These are phyloP conservation scores for Cadophora sp. DNA, from an alignment of 2,329 filamentous ascomycete species.

Conservation along the genomic window DNA sequence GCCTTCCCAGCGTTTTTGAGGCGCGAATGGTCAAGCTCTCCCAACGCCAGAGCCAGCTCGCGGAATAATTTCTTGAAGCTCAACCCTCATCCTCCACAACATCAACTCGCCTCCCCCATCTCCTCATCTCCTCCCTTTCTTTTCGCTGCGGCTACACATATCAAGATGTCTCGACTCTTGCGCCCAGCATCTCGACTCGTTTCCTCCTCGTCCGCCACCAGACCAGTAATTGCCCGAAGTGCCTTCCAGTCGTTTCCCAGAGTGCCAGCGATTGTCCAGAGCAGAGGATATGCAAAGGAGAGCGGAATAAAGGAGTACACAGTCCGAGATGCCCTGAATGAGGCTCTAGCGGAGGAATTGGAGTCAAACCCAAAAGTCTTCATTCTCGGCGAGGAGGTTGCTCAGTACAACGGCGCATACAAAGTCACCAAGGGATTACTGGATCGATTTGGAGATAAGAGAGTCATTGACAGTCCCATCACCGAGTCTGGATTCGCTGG, in stretches of 20 bases:
- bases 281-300: slow-evolving; percentile 45
- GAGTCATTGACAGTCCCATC: slow-evolving; percentile 98
- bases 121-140: slow-evolving; percentile 9
- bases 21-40: slow-evolving; percentile 12
- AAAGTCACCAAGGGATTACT: slow-evolving; percentile 98
- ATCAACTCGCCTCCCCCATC: slow-evolving; percentile 27
- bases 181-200: slow-evolving; percentile 69
- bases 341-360: slow-evolving; percentile 97
- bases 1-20: slow-evolving; percentile 9
- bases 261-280: slow-evolving; percentile 42
- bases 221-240: slow-evolving; percentile 54
- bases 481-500: slow-evolving; percentile 96
- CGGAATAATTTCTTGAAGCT: slow-evolving; percentile 16
- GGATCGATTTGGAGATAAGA: slow-evolving; percentile 96
- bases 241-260: slow-evolving; percentile 54
- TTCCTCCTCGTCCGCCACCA: slow-evolving; percentile 59
- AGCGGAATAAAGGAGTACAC: slow-evolving; percentile 86
- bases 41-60: slow-evolving; percentile 13
- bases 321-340: slow-evolving; percentile 95
- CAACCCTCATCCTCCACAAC: slow-evolving; percentile 22
- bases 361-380: slow-evolving; percentile 95
- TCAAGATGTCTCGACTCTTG: slow-evolving; percentile 60
- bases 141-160: slow-evolving; percentile 32
- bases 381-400: slow-evolving; percentile 95
- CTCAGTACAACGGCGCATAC: slow-evolving; percentile 99